Conservation (phyloP, 305 asterid genomes). For the Plantago lanceolata region DNA sequence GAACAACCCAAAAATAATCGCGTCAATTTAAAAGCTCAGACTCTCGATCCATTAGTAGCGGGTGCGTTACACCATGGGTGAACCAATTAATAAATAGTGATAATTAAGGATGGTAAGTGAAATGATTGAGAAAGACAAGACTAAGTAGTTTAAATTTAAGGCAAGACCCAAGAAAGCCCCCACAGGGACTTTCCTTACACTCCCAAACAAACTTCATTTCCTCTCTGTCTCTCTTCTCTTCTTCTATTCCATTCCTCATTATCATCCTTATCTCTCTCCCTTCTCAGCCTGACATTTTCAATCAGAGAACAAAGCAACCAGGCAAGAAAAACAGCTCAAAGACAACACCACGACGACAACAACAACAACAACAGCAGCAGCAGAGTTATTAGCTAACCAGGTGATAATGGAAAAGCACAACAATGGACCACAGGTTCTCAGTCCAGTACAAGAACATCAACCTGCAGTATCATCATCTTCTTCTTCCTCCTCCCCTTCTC, state of each 20-base stretch:
- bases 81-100: too few relatives aligned
- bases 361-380: background rate
- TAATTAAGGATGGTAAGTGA: too few relatives aligned
- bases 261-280: constrained; percentile 42
- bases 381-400: constrained; percentile 12
- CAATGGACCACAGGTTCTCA: constrained; percentile 17
- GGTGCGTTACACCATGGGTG: too few relatives aligned
- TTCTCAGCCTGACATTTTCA: constrained; percentile 9
- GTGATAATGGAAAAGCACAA: constrained; percentile 6
- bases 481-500: constrained; percentile 68
- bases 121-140: background rate
- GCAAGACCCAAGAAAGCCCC: background rate
- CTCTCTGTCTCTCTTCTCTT: constrained; percentile 18
- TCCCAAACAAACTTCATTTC: constrained; percentile 17
- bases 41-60: too few relatives aligned
- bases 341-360: background rate
- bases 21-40: too few relatives aligned
- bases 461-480: constrained; percentile 29
- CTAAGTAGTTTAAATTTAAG: constrained; percentile 19
- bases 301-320: background rate
- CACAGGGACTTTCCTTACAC: background rate
- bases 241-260: background rate
- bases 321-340: constrained; percentile 10
- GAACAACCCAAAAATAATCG: too few relatives aligned
- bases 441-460: background rate